These are phyloP conservation scores for Solanum neorickii DNA, from an alignment of 257 asterid genomes.

Conservation along the genomic window DNA sequence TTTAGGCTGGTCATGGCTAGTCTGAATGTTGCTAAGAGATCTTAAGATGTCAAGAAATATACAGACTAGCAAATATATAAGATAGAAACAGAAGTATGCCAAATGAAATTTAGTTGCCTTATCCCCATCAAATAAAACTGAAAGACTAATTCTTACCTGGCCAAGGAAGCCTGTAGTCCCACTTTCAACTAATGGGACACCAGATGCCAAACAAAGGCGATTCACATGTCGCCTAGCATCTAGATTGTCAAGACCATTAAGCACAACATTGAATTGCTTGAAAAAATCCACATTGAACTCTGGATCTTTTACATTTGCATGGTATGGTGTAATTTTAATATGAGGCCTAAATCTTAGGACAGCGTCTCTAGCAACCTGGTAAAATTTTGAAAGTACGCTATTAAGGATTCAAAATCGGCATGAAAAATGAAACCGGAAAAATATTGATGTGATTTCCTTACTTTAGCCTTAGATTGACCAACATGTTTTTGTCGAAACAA, in stretches of 20 bases:
- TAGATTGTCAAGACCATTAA: slow-evolving; percentile 95
- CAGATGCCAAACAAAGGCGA: slow-evolving; percentile 97
- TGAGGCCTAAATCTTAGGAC: slow-evolving; percentile 84
- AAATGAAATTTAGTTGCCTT: not conserved
- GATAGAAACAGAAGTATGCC: not conserved
- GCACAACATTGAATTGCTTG: slow-evolving; percentile 75
- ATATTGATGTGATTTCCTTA: slow-evolving; percentile 18
- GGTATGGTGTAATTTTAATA: slow-evolving; percentile 78
- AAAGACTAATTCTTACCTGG: slow-evolving; percentile 42
- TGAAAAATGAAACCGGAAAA: not conserved
- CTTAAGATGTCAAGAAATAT: not conserved
- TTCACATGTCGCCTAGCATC: slow-evolving; percentile 99
- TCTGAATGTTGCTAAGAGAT: not conserved
- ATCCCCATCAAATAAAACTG: not conserved
- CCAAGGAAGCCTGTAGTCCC: slow-evolving; percentile 99
- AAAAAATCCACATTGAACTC: slow-evolving; percentile 89
- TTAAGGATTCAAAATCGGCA: not conserved
- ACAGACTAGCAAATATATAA: not conserved
- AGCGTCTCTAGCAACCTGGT: slow-evolving; percentile 98
- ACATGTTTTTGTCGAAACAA: slow-evolving; percentile 91
- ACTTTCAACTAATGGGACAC: slow-evolving; percentile 88
- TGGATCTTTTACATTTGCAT: slow-evolving; percentile 85
- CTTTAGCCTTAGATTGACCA: slow-evolving; percentile 97
- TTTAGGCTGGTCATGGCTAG: not conserved
- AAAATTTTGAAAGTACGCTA: slow-evolving; percentile 5